Base-by-base conservation (phyloP, 768 basidiomycete genomes). In the Lactarius deliciosus region DNA sequence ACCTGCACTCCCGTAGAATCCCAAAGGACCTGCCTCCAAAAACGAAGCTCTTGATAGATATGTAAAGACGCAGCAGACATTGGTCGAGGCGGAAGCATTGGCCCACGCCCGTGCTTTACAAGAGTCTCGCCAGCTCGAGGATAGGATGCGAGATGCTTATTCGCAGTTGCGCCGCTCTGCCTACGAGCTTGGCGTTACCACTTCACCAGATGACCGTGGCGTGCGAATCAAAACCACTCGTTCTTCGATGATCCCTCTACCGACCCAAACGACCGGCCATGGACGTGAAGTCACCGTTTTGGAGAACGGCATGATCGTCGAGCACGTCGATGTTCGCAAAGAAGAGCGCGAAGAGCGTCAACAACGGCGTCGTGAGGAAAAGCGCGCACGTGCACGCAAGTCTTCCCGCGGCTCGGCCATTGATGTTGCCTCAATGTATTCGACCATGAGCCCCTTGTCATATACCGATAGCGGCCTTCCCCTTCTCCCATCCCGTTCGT, bases 291-390 rank as follows among this genome's bases (percentile, higher is more conserved):
- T 92, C 16, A 91, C 92, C 0, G 79, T 95, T 11, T 83, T 96
- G 25, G 90, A 94, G 76, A 94, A 92, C 69, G 92, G 92, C 3
- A 87, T 95, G 82, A 91, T 94, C 61, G 88, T 94, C 9, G 94
- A 96, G 72, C 90, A 91, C 67, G 89, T 95, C 43, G 85, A 95
- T 75, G 85, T 95, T 22, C 85, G 87, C 38, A 87, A 81, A 69
- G 91, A 92, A 75, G 92, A 92, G 75, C 84, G 79, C 65, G 91
- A 91, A 69, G 89, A 86, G 43, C 83, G 84, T 54, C 88, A 91
- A 54, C 86, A 90, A 32, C 81, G 82, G 65, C 85, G 84, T 66
- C 88, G 91, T 68, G 92, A 89, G 71, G 85, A 79, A 72, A 85
- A 88, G 20, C 74, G 80, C 30, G 80, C 79, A 63, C 77, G 83